Conservation (phyloP, 352 stramenopile genomes). For the Blastocystis sp. region DNA sequence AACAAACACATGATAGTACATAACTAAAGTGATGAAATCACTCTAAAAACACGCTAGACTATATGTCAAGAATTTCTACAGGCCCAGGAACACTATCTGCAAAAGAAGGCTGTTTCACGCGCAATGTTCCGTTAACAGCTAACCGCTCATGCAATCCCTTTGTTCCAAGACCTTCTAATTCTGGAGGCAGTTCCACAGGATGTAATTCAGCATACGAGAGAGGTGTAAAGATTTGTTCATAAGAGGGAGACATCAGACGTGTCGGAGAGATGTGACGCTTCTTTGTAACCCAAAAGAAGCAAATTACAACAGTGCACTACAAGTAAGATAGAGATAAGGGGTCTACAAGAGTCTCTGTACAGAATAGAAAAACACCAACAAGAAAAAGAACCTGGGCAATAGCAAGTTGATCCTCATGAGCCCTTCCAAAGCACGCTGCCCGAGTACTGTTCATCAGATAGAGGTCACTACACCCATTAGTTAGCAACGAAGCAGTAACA, state of each 20-base stretch:
- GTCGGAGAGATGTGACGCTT: conserved; percentile 48
- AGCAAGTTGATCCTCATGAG: conserved; percentile 3
- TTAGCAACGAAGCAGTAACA: conserved; percentile 10
- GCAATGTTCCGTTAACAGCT: conserved; percentile 42
- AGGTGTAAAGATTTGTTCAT: conserved; percentile 54
- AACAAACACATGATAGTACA: conserved; percentile 41
- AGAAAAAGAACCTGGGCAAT: conserved; percentile 5
- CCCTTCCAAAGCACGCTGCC: conserved; percentile 15
- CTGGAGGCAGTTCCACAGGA: conserved; percentile 16
- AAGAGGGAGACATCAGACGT: conserved; percentile 49
- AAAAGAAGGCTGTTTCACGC: conserved; percentile 15
- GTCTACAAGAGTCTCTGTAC: background rate
- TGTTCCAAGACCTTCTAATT: conserved; percentile 26
- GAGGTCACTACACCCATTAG: background rate
- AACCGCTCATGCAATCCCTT: conserved; percentile 46
- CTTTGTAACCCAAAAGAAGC: conserved; percentile 35
- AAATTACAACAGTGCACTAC: background rate
- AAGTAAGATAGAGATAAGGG: background rate
- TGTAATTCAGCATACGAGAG: conserved; percentile 45
- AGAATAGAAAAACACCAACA: background rate
- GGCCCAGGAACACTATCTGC: background rate
- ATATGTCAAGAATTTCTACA: conserved; percentile 44
- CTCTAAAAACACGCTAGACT: background rate
- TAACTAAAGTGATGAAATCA: background rate
- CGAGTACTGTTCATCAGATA: background rate